Base-by-base conservation (phyloP, 1,139 yeast genomes). In the Suhomyces choctaworum region DNA sequence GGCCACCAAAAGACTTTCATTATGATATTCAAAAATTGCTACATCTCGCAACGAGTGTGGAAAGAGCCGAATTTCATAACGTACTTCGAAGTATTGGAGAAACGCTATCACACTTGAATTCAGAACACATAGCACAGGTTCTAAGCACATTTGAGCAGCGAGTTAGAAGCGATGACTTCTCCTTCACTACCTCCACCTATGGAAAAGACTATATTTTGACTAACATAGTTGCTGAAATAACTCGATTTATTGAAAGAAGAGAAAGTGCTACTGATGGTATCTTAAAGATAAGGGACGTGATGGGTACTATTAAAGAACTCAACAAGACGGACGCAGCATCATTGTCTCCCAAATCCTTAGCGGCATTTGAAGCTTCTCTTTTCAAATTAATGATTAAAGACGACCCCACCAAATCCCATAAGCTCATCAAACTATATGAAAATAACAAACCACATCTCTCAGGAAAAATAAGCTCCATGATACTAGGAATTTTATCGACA, bases 1-100 rank as follows among this genome's bases (percentile, higher is more conserved):
- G 15, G n/a, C 15, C 35, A 34, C 11, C 21, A 16, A 19, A 33
- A 24, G 21, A 32, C 22, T 22, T 29, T n/a, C 37, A 29, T 17
- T 48, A 52, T 31, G 57, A 51, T 26, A 52, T 60, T 27, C 53
- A 51, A 21, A 31, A 35, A 20, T 34, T 51, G 14, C 42, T 46
- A 22, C 13, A 29, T 12, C 29, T 40, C 16, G 44, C 53, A 12
- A 44, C 46, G 3, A 15, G 34, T 15, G 27, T 26, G 1, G 55
- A 60, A 27, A 53, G 42, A 23, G 52, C 51, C 3, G 45, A 44
- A 19, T 58, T 62, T 32, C 65, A 58, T 41, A 54, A 56, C 34
- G 39, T 54, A 2, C 35, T 66, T 5, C 42, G 67, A 25, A 52
- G 63, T 4, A 32, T 62, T 15, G 64, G 58, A 1, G 69, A 64